Evolutionary conservation across 441 rosid species (phyloP).

Genomic region (Syzygium syzygioides): DNA sequence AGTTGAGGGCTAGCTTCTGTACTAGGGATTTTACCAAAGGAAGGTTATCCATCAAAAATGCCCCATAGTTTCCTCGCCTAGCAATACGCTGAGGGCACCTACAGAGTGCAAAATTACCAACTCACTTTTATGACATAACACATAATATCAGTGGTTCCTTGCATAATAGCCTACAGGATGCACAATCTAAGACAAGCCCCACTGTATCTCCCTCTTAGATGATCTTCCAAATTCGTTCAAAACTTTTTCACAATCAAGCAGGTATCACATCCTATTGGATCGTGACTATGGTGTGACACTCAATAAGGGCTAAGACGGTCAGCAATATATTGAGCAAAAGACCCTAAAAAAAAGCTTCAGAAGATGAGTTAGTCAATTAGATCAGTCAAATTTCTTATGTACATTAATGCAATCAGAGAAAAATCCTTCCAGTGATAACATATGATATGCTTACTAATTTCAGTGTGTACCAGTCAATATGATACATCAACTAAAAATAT

Average conservation of each 20-base stretch:
- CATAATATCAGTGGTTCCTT: not conserved
- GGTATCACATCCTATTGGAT: not conserved
- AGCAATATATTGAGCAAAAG: not conserved
- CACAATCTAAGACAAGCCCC: not conserved
- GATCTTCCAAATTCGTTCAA: not conserved
- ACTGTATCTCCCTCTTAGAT: not conserved
- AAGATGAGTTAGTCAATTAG: not conserved
- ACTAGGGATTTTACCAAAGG: constrained; percentile 75
- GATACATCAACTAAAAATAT: not conserved
- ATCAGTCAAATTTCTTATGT: not conserved
- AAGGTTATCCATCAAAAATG: constrained; percentile 92
- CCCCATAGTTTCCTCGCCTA: constrained; percentile 75
- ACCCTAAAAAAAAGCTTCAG: not conserved
- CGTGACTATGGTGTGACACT: not conserved
- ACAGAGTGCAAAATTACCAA: not conserved
- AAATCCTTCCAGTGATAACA: not conserved
- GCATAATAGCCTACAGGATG: not conserved
- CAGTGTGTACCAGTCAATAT: not conserved
- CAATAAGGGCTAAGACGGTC: not conserved
- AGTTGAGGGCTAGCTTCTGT: constrained; percentile 58
- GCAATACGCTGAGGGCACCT: constrained; percentile 97
- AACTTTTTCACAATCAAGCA: not conserved
- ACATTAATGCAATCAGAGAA: not conserved
- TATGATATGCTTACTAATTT: not conserved
- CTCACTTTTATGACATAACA: not conserved